phyloP scores from a whole-genome alignment of 805 yeast genomes.

The Kazachstania africana region DNA sequence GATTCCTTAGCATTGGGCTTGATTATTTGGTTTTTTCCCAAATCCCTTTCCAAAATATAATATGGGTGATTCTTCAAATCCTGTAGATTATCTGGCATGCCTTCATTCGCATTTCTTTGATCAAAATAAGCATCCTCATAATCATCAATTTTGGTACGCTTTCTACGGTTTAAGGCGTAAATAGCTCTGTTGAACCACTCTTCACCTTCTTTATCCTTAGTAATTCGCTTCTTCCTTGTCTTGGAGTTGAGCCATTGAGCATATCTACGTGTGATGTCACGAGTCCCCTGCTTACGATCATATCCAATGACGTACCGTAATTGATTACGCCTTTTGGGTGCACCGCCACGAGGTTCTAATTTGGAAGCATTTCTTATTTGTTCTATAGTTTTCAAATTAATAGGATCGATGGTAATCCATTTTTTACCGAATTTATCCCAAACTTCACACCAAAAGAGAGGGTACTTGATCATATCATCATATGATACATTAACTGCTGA shows the following conservation, averaged over 20 bases:
- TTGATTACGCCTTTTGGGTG: slow-evolving; percentile 30
- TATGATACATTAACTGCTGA: slow-evolving; percentile 1
- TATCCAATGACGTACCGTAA: slow-evolving; percentile 69
- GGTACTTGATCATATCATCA: slow-evolving; percentile 31
- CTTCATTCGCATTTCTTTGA: slow-evolving; percentile 56
- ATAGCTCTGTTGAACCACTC: slow-evolving; percentile 48
- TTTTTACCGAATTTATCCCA: slow-evolving; percentile 64
- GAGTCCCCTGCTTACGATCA: slow-evolving; percentile 49
- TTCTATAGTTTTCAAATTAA: slow-evolving; percentile 53
- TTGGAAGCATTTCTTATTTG: slow-evolving; percentile 42
- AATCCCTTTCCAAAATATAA: slow-evolving; percentile 67
- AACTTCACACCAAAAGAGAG: slow-evolving; percentile 88
- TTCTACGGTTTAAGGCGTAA: slow-evolving; percentile 16
- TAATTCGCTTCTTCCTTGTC: slow-evolving; percentile 60
- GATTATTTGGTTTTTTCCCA: slow-evolving; percentile 61
- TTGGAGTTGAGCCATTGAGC: slow-evolving; percentile 60
- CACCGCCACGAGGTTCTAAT: slow-evolving; percentile 50
- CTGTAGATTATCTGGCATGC: slow-evolving; percentile 73
- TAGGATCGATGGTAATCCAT: slow-evolving; percentile 85
- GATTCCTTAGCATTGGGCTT: slow-evolving; percentile 49
- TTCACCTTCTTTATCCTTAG: slow-evolving; percentile 42
- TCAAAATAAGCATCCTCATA: slow-evolving; percentile 26
- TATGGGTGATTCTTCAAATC: slow-evolving; percentile 84
- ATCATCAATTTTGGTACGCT: slow-evolving; percentile 24
- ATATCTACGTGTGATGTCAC: slow-evolving; percentile 82